These are phyloP conservation scores for Populus hybrid DNA, from an alignment of 441 rosid species.

Conservation along the genomic window DNA sequence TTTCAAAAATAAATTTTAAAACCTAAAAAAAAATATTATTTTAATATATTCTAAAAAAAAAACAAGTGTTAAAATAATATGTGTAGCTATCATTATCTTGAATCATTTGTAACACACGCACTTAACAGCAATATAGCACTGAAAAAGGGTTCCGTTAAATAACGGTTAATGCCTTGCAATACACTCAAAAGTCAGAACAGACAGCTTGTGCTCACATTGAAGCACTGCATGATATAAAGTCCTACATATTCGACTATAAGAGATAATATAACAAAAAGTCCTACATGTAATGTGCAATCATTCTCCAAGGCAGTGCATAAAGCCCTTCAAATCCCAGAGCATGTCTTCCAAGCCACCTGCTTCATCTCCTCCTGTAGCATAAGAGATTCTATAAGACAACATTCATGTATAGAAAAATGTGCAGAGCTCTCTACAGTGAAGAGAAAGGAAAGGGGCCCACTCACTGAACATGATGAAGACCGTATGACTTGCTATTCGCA, in stretches of 20 bases:
- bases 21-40: too few species aligned
- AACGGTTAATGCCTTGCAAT: neutral
- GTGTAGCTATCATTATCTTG: too few species aligned
- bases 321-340: neutral
- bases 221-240: neutral
- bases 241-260: neutral
- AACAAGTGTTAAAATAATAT: too few species aligned
- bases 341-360: neutral
- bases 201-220: neutral
- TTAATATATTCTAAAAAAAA: too few species aligned
- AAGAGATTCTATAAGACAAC: neutral
- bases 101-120: too few species aligned
- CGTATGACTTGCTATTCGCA: slow-evolving; percentile 33
- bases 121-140: too few species aligned
- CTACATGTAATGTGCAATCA: neutral
- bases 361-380: neutral
- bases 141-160: neutral
- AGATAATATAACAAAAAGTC: neutral
- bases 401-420: neutral
- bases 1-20: too few species aligned
- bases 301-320: neutral
- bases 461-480: neutral
- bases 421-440: neutral
- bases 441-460: neutral
- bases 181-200: neutral